phyloP scores from a whole-genome alignment of 345 rosid genomes.

The Acer campestre region DNA sequence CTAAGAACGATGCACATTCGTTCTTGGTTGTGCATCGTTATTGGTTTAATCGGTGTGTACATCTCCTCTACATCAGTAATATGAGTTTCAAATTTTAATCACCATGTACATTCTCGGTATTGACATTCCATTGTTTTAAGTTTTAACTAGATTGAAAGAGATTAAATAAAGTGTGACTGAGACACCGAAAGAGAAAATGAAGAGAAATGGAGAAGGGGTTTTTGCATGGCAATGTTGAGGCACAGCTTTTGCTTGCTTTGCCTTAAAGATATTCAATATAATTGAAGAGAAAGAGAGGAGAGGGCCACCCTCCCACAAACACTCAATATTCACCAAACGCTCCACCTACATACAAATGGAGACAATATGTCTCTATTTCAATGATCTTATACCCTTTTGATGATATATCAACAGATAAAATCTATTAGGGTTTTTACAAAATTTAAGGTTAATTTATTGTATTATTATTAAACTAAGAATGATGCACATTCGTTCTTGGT shows the following conservation, averaged over 20 bases:
- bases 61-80: too few species aligned
- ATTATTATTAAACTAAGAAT: too few species aligned
- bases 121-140: neutral
- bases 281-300: constrained; percentile 18
- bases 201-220: neutral
- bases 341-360: constrained; percentile 13
- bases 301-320: constrained; percentile 12
- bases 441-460: neutral
- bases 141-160: constrained; percentile 1
- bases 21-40: too few species aligned
- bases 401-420: neutral
- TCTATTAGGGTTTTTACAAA: neutral
- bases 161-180: neutral
- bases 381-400: neutral
- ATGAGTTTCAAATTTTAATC: too few species aligned
- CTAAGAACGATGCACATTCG: too few species aligned
- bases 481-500: too few species aligned
- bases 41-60: too few species aligned
- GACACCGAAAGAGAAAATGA: neutral
- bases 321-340: neutral
- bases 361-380: constrained; percentile 7
- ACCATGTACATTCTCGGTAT: too few species aligned
- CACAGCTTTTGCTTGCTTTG: constrained; percentile 30
- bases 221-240: constrained; percentile 22
- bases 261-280: constrained; percentile 28